Evolutionary conservation across 306 rosid species (phyloP), one percentile per base, ranked within the genome.

Genomic region (Fragaria vesca): DNA sequence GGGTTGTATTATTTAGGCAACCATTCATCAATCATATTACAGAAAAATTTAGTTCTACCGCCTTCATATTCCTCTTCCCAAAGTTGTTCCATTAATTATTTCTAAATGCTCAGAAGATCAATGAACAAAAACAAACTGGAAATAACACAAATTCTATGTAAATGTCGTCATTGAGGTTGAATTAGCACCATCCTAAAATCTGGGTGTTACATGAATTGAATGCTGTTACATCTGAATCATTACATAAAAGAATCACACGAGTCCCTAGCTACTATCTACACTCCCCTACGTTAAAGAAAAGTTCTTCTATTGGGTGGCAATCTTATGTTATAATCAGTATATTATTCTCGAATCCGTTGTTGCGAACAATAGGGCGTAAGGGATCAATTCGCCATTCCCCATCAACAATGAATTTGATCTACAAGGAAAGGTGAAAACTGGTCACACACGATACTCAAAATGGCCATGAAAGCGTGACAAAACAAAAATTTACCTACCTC

Each of bases 321-420:
- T 73, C 36, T 86, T 84, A 87, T 17, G 85, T 80, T 78, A 96
- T 20, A 3, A 87, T 63, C 26, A 96, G 91, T 38, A 91, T 74
- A 81, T 96, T 96, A 69, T 96, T 96, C 81, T 88, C 81, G 24
- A 78, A 58, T 38, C 98, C 97, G 18, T 71, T 82, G 82, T 71
- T 82, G 42, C 21, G 47, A 70, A 93, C 93, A 51, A 87, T 62
- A 3, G 97, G 93, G 73, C 97, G 96, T 26, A 93, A 78, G 0
- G 94, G 99, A 83, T 93, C 97, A 54, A 89, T 43, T 88, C 80
- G 87, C 99, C 99, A 96, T 81, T 90, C 84, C 17, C 98, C 98
- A 61, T 96, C 99, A 70, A 93, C 99, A 50, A 96, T 84, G 90
- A 96, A 96, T 75, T 96, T 96, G 54, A 93, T 91, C 98, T 96